Conservation (phyloP, 805 yeast genomes). For the Barnettozyma salicaria region DNA sequence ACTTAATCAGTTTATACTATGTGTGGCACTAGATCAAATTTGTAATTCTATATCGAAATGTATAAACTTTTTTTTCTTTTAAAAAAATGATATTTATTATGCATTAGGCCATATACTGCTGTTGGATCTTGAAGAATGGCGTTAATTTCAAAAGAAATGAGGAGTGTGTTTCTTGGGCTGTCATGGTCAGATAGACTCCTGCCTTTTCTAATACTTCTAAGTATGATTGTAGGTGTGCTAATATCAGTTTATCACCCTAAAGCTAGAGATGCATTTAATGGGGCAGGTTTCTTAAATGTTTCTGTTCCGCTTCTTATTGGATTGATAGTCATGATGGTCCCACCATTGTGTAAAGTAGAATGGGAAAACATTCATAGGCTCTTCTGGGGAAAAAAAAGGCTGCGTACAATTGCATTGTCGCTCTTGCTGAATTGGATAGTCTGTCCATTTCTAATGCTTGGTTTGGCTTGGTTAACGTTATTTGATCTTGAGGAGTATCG, state of each 20-base stretch:
- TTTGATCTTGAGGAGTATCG: slow-evolving; percentile 44
- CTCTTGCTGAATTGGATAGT: slow-evolving; percentile 48
- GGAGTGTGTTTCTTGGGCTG: too few species aligned
- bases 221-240: slow-evolving; percentile 35
- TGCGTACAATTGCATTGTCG: slow-evolving; percentile 23
- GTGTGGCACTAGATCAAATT: too few species aligned
- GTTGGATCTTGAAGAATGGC: too few species aligned
- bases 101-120: too few species aligned
- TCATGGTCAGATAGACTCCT: slow-evolving; percentile 31
- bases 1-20: too few species aligned
- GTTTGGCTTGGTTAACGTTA: slow-evolving; percentile 46
- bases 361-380: slow-evolving; percentile 38
- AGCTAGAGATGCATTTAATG: slow-evolving; percentile 32
- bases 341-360: slow-evolving; percentile 48
- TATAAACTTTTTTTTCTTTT: too few species aligned
- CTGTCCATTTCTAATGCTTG: slow-evolving; percentile 53
- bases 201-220: slow-evolving; percentile 31
- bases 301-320: slow-evolving; percentile 45
- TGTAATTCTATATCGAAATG: too few species aligned
- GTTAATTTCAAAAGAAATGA: too few species aligned
- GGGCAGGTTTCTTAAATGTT: slow-evolving; percentile 33
- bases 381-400: slow-evolving; percentile 3
- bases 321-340: slow-evolving; percentile 50
- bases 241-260: slow-evolving; percentile 38
- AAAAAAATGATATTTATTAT: too few species aligned